Base-by-base conservation (phyloP, 129 eudicot species). In the Solidago caesia region DNA sequence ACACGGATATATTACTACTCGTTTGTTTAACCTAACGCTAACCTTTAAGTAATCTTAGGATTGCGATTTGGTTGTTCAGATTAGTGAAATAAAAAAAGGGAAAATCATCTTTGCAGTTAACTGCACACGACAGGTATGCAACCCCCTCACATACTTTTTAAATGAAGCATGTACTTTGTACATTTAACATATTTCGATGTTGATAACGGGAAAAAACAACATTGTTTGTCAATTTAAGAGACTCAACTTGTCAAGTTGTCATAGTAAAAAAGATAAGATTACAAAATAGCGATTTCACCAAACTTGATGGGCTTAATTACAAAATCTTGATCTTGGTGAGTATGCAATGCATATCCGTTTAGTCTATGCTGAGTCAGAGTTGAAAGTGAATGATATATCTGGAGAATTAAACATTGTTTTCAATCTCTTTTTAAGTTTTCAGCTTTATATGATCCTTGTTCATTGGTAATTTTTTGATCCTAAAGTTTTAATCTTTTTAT, bases 351-450 rank as follows among this genome's bases (percentile, higher is more conserved):
- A 73, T 79, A 79, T 79, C 83, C 83, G 39, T n/a, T 79, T 73
- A 27, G 77, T 46, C 52, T 42, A 79, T 79, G 83, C 83, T 79
- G 83, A 79, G 70, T 79, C 83, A 73, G 74, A 60, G 78, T 73
- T 67, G 75, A 79, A 72, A 79, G 16, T 33, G 9, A 64, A 79
- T 72, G 65, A 72, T 3, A 33, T 33, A 77, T 70, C 81, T 61
- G 62, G 47, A 71, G 42, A 64, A 49, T 14, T 41, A 71, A 79
- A 57, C 42, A 51, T 67, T 21, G 7, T 75, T 75, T 26, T 67
- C 80, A 75, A 75, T 75, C 73, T 58, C 44, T 49, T 56, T 56
- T 56, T 15, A 56, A 56, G 11, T 56, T 46, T 16, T n/a, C 61
- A 16, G 4, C 71, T 56, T 47, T 67, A 79, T 57, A 69, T 79